A percentile compares a stretch with the other conserved stretches of the same genome.
Evolutionary conservation across 441 rosid genomes (phyloP).

Genomic region (Erysimum cheiri): DNA sequence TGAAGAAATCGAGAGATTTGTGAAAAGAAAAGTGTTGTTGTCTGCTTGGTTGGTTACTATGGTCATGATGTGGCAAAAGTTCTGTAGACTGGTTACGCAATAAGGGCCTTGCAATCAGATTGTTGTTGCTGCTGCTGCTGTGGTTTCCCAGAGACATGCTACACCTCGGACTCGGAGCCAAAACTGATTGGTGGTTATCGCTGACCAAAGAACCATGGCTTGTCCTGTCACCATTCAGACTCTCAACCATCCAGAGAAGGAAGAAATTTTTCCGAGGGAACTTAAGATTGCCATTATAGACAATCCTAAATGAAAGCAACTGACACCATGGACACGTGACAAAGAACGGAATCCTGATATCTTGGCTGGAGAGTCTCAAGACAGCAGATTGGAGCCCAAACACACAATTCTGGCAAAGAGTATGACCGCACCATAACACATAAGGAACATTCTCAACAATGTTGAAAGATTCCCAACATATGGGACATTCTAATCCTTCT

Average conservation of each 20-base stretch:
- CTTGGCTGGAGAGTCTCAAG: slow-evolving; percentile 62
- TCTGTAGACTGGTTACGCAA: slow-evolving; percentile 43
- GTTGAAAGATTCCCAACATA: slow-evolving; percentile 86
- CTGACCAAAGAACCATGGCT: slow-evolving; percentile 43
- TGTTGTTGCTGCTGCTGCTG: slow-evolving; percentile 35
- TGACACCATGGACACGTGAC: slow-evolving; percentile 89
- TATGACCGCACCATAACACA: slow-evolving; percentile 91
- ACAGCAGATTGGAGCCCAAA: slow-evolving; percentile 73
- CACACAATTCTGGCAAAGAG: slow-evolving; percentile 81
- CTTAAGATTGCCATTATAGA: slow-evolving; percentile 66
- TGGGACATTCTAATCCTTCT: slow-evolving; percentile 80
- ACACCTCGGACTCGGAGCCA: slow-evolving; percentile 46
- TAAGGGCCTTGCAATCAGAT: slow-evolving; percentile 40
- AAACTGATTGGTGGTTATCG: slow-evolving; percentile 48
- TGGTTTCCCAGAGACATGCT: slow-evolving; percentile 48
- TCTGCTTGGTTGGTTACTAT: slow-evolving; percentile 48
- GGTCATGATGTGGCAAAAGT: slow-evolving; percentile 37
- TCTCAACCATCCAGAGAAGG: slow-evolving; percentile 92
- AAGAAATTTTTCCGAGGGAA: slow-evolving; percentile 82
- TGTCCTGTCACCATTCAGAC: slow-evolving; percentile 70
- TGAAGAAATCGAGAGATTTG: slow-evolving; percentile 70
- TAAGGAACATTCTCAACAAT: slow-evolving; percentile 86
- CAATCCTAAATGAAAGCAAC: slow-evolving; percentile 65
- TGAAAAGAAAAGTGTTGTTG: slow-evolving; percentile 57
- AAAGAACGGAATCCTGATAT: slow-evolving; percentile 71